Evolutionary conservation across 1,284 basidiomycete genomes (phyloP).

Genomic region (Cryptococcus amylolentus): DNA sequence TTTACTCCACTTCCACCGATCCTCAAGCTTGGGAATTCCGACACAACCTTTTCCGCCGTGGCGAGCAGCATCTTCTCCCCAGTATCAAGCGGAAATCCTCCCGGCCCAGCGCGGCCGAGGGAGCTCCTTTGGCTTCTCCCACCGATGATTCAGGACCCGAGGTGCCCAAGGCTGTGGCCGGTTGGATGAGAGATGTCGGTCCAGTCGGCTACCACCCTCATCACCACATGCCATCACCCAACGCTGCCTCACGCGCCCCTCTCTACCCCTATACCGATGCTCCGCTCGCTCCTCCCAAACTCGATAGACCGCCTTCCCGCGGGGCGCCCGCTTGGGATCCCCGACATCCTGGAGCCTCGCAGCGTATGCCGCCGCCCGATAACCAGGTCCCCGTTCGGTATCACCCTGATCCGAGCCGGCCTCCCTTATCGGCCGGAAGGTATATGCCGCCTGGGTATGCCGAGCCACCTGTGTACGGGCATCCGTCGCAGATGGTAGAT

Average conservation of each 20-base stretch:
- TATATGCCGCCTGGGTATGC: conserved; percentile 10
- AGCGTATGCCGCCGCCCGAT: conserved; percentile 6
- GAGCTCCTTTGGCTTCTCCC: conserved; percentile 18
- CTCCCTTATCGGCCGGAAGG: conserved; percentile 4
- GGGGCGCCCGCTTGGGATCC: conserved; percentile 9
- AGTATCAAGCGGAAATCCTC: conserved; percentile 48
- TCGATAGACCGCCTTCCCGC: conserved; percentile 9
- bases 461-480: conserved; percentile 27
- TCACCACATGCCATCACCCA: background rate
- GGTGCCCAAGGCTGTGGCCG: conserved; percentile 18
- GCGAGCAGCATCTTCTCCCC: conserved; percentile 46
- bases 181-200: conserved; percentile 29
- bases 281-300: conserved; percentile 6
- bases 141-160: conserved; percentile 20
- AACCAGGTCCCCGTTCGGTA: conserved; percentile 3
- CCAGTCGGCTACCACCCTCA: conserved; percentile 1
- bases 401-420: conserved; percentile 16
- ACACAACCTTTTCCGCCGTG: conserved; percentile 48
- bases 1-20: conserved; percentile 40
- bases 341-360: conserved; percentile 1
- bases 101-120: conserved; percentile 22
- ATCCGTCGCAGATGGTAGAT: conserved; percentile 13
- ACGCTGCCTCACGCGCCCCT: background rate
- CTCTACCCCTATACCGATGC: conserved; percentile 2
- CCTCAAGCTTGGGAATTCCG: conserved; percentile 52